Conservation (phyloP, 31 red algal genomes). For the Porphyra umbilicalis region DNA sequence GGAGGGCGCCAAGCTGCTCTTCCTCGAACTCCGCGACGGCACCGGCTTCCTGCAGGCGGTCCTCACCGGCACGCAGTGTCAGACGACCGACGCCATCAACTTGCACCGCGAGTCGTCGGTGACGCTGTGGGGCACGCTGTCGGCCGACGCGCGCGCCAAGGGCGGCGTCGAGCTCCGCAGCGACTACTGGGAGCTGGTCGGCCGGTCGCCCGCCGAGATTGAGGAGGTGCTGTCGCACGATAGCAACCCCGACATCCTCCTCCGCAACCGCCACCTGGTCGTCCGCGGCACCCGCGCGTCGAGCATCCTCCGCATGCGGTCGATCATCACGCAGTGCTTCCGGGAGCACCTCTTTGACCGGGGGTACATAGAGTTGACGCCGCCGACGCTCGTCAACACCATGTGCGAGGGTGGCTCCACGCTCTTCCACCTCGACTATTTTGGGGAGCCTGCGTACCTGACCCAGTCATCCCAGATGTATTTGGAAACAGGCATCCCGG, state of each 20-base stretch:
- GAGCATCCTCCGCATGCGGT: conserved; percentile 70
- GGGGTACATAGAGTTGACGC: conserved; percentile 84
- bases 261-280: conserved; percentile 95
- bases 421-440: conserved; percentile 91
- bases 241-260: conserved; percentile 83
- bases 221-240: conserved; percentile 92
- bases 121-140: conserved; percentile 68
- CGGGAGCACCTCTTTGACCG: conserved; percentile 88
- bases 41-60: conserved; percentile 94
- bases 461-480: conserved; percentile 95
- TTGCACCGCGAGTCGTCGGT: conserved; percentile 85
- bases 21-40: conserved; percentile 95
- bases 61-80: conserved; percentile 78
- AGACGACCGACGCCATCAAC: conserved; percentile 89
- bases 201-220: conserved; percentile 66
- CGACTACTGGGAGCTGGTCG: conserved; percentile 97
- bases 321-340: conserved; percentile 95
- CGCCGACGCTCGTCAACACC: conserved; percentile 95
- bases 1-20: conserved; percentile 91
- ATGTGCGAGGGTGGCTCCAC: conserved; percentile 97
- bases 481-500: conserved; percentile 93
- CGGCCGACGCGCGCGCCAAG: conserved; percentile 75
- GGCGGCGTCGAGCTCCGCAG: conserved; percentile 85
- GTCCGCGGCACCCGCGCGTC: conserved; percentile 79
- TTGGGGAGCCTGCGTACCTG: conserved; percentile 81